Conservation (phyloP, 768 basidiomycete genomes). For the Tulasnella sp. region DNA sequence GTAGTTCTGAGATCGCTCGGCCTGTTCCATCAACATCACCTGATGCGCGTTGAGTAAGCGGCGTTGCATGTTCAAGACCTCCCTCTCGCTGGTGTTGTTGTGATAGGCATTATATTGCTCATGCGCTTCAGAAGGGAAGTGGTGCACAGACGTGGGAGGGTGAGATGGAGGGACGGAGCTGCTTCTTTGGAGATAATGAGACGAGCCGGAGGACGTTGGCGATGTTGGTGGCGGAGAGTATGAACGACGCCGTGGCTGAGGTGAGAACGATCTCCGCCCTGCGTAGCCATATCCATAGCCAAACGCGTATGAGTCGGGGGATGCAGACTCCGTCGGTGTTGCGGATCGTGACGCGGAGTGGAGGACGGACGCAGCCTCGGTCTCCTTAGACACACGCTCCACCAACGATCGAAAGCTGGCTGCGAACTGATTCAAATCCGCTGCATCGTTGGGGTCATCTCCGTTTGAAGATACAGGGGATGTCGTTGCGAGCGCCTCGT, state of each 20-base stretch:
- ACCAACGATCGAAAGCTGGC: slow-evolving; percentile 2
- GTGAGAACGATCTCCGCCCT: neutral
- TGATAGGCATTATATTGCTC: no score
- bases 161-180: neutral
- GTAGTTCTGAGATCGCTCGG: neutral
- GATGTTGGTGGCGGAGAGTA: no score
- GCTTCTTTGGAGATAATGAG: neutral
- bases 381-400: slow-evolving; percentile 9
- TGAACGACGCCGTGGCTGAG: no score
- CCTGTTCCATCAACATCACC: slow-evolving; percentile 14
- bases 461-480: neutral
- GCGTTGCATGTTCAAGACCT: slow-evolving; percentile 2
- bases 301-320: neutral
- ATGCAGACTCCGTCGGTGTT: neutral
- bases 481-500: neutral
- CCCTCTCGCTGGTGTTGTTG: no score
- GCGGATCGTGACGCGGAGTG: neutral
- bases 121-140: neutral
- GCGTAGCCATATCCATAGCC: neutral
- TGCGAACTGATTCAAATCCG: slow-evolving; percentile 5
- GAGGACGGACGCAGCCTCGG: neutral
- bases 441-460: neutral
- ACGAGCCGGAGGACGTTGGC: neutral
- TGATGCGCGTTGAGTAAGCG: slow-evolving; percentile 5
- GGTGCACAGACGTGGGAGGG: neutral